Evolutionary conservation across 306 rosid species (phyloP), one percentile per base, ranked within the genome.

Genomic region (Styphnolobium japonicum): DNA sequence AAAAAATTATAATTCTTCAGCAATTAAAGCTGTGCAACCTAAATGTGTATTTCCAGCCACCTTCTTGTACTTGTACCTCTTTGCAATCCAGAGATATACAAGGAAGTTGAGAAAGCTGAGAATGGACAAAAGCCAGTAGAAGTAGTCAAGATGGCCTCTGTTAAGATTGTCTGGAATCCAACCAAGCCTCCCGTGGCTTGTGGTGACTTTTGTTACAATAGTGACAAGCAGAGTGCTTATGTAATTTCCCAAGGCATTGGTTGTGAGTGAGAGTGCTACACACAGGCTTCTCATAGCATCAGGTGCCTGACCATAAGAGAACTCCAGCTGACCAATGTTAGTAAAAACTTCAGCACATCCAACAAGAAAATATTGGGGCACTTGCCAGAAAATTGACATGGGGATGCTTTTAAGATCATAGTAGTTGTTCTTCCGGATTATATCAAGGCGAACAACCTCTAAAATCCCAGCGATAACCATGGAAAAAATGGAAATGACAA

Each of bases 281-380:
- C 93, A 84, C 72, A 94, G 27, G 77, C 98, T 94, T 89, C 98
- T 85, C 96, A 94, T 88, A 5, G 97, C 90, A 61, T 94, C 98
- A 2, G 97, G 98, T 23, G 98, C 93, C 60, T 92, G 91, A 75
- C 82, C 90, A 57, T 92, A 92, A 80, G 82, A 92, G 46, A 92
- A 92, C 82, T 90, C 95, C 40, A 90, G 0, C 79, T 80, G 86
- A 36, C 92, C 97, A 55, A 92, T 89, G 82, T 83, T 81, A 21
- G 90, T 84, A 71, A 92, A 90, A 40, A 90, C 93, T 45, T 92
- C 92, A 2, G 97, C 91, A 84, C 98, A 94, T 31, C 98, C 98
- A n/a, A 92, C 55, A 3, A 94, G 81, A 53, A 94, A 87, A 77
- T 94, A 94, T 71, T 87, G 97, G 0, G 98, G 98, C 2, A 90